Percentiles rank a stretch among this genome's conserved stretches.
phyloP scores from a whole-genome alignment of 2,329 filamentous ascomycete species.

The Aspergillus sp. region DNA sequence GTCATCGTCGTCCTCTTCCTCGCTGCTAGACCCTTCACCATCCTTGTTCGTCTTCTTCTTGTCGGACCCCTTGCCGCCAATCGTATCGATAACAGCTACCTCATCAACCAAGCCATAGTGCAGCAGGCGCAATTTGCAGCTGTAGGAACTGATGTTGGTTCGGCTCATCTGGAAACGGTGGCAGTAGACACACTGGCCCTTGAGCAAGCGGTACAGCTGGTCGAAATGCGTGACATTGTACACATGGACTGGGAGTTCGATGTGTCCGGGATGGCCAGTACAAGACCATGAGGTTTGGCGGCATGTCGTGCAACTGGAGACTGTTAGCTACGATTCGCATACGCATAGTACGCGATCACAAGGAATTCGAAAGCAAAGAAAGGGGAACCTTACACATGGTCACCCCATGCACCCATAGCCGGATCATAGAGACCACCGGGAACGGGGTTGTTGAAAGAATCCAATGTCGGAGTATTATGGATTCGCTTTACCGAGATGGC shows the following conservation, averaged over 20 bases:
- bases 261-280: slow-evolving; percentile 91
- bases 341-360: neutral
- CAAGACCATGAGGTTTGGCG: slow-evolving; percentile 79
- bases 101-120: slow-evolving; percentile 80
- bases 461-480: slow-evolving; percentile 91
- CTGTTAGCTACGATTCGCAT: slow-evolving; percentile 20
- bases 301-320: slow-evolving; percentile 81
- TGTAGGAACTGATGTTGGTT: slow-evolving; percentile 73
- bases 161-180: slow-evolving; percentile 79
- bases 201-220: slow-evolving; percentile 79
- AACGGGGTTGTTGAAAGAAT: slow-evolving; percentile 83
- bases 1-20: slow-evolving; percentile 57
- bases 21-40: slow-evolving; percentile 65
- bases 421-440: slow-evolving; percentile 91
- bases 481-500: slow-evolving; percentile 91
- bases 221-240: slow-evolving; percentile 98
- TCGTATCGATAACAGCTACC: slow-evolving; percentile 59
- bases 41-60: slow-evolving; percentile 47
- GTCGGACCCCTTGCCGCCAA: slow-evolving; percentile 48
- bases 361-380: slow-evolving; percentile 8
- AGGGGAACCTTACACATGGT: slow-evolving; percentile 67
- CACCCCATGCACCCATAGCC: slow-evolving; percentile 85
- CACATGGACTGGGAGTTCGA: slow-evolving; percentile 87
- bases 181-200: slow-evolving; percentile 89
- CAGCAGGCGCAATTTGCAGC: slow-evolving; percentile 81